These are phyloP conservation scores for Neoarthrinium moseri DNA, from an alignment of 2,329 filamentous ascomycete genomes.

Conservation along the genomic window DNA sequence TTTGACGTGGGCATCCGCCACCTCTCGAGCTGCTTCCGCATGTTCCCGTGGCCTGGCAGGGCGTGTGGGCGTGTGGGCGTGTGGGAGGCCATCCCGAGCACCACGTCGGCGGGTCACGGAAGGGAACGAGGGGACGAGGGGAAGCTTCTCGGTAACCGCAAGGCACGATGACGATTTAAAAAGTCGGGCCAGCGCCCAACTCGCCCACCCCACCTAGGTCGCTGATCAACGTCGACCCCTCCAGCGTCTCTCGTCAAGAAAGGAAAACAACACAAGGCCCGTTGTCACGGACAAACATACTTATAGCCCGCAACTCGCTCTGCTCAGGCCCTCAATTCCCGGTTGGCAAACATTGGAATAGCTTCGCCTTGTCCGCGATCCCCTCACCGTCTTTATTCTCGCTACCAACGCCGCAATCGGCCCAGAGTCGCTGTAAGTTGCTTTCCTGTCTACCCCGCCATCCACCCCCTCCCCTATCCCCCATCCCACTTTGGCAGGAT, in stretches of 20 bases:
- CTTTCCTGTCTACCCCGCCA: background rate
- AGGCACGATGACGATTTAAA: conserved; percentile 9
- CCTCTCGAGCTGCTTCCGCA: too few relatives aligned
- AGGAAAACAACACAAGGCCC: background rate
- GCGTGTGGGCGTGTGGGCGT: background rate
- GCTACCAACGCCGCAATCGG: background rate
- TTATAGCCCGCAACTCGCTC: too few relatives aligned
- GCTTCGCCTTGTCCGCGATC: too few relatives aligned
- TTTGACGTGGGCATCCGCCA: too few relatives aligned
- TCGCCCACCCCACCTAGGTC: conserved; percentile 3
- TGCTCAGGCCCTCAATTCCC: too few relatives aligned
- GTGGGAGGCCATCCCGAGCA: background rate
- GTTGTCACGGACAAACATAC: background rate
- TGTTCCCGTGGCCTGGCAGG: conserved; percentile 9
- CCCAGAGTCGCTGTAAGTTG: background rate
- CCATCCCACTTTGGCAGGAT: background rate
- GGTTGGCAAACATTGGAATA: too few relatives aligned
- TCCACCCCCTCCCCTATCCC: background rate
- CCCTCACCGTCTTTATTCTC: too few relatives aligned
- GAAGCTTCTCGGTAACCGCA: conserved; percentile 6
- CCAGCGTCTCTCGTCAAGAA: background rate
- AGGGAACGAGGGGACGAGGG: conserved; percentile 5
- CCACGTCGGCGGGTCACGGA: conserved; percentile 10
- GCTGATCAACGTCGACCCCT: background rate
- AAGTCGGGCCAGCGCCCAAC: too few relatives aligned